Evolutionary conservation across 2,329 filamentous ascomycete genomes (phyloP).

Genomic region (Westerdykella aurantiaca): DNA sequence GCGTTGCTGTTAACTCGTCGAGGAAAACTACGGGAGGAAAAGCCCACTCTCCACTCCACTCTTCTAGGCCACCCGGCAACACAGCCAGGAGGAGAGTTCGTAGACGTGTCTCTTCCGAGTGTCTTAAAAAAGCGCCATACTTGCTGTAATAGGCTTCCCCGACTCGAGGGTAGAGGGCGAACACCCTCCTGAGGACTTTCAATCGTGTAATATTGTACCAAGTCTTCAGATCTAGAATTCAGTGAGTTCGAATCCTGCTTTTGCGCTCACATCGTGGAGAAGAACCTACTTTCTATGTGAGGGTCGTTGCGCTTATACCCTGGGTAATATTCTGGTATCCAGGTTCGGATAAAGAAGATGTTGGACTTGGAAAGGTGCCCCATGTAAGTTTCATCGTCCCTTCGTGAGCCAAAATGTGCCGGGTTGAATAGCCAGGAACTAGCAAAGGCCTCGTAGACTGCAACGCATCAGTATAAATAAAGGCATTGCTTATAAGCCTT

Average conservation of each 20-base stretch:
- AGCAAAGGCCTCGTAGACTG: slow-evolving; percentile 21
- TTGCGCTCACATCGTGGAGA: no score
- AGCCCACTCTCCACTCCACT: slow-evolving; percentile 10
- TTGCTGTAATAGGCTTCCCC: slow-evolving; percentile 17
- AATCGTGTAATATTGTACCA: slow-evolving; percentile 17
- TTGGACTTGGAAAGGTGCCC: slow-evolving; percentile 13
- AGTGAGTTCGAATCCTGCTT: background rate
- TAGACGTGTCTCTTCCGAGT: slow-evolving; percentile 17
- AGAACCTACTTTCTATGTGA: background rate
- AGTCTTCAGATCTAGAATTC: slow-evolving; percentile 3
- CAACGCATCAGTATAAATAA: background rate
- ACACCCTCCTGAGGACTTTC: slow-evolving; percentile 15
- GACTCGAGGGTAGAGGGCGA: slow-evolving; percentile 16
- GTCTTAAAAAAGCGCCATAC: slow-evolving; percentile 8
- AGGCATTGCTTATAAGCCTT: background rate
- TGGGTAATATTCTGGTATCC: slow-evolving; percentile 17
- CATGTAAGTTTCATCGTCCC: slow-evolving; percentile 15
- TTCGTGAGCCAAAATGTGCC: slow-evolving; percentile 16
- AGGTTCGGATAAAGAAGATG: slow-evolving; percentile 17
- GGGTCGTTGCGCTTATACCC: slow-evolving; percentile 3
- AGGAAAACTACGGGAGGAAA: slow-evolving; percentile 2
- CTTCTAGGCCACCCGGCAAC: slow-evolving; percentile 13
- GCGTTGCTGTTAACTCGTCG: slow-evolving; percentile 4
- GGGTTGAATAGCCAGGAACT: slow-evolving; percentile 23
- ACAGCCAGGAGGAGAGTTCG: slow-evolving; percentile 10